Percentiles rank a stretch among this genome's conserved stretches.
Conservation (phyloP, 805 yeast genomes). For the Scheffersomyces amazonensis region DNA sequence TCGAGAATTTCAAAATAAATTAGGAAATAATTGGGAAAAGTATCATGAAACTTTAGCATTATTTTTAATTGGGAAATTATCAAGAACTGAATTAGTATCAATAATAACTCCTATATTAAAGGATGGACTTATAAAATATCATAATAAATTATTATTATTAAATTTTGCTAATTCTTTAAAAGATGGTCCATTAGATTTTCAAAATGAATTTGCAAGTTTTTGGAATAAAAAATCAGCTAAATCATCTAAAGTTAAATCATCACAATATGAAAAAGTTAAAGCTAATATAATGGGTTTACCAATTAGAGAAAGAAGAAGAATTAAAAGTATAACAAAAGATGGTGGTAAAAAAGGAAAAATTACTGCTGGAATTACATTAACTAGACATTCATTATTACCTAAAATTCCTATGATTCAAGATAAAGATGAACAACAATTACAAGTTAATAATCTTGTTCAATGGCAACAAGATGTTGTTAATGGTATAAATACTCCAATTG, state of each 20-base stretch:
- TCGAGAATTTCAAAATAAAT: constrained; percentile 63
- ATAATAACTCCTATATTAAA: constrained; percentile 56
- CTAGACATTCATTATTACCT: constrained; percentile 73
- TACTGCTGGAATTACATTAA: constrained; percentile 64
- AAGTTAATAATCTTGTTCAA: constrained; percentile 55
- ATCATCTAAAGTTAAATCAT: constrained; percentile 48
- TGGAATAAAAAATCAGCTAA: constrained; percentile 51
- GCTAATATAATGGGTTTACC: constrained; percentile 86
- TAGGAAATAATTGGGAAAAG: constrained; percentile 83
- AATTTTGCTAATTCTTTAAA: constrained; percentile 81
- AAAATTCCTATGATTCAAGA: constrained; percentile 75
- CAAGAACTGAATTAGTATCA: constrained; percentile 68
- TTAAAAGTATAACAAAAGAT: constrained; percentile 79
- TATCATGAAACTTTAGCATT: constrained; percentile 77
- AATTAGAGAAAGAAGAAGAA: constrained; percentile 76
- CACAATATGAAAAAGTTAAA: constrained; percentile 79
- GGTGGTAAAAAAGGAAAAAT: constrained; percentile 75
- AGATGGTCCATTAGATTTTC: constrained; percentile 63
- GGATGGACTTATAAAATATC: constrained; percentile 52
- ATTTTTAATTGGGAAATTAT: constrained; percentile 75
- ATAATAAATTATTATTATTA: constrained; percentile 78
- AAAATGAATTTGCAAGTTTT: constrained; percentile 39
- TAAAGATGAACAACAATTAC: constrained; percentile 41
- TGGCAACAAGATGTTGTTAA: constrained; percentile 93
- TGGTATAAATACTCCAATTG: constrained; percentile 77